Conservation (phyloP, 2,329 filamentous ascomycete species). For the Purpureocillium lavendulum region DNA sequence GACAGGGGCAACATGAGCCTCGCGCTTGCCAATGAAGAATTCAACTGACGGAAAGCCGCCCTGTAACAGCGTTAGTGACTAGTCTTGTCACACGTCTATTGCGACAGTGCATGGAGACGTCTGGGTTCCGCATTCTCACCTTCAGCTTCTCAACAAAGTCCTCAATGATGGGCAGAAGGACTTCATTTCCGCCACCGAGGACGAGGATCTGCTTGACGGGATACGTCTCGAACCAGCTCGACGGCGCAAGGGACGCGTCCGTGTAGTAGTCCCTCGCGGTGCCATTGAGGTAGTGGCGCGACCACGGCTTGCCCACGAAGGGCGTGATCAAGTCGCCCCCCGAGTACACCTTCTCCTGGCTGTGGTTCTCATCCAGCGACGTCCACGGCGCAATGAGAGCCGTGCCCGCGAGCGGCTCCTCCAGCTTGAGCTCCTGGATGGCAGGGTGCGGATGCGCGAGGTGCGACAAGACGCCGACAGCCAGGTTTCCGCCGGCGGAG, state of each 20-base stretch:
- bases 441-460: constrained; percentile 11
- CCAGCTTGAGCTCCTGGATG: constrained; percentile 9
- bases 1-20: constrained; percentile 13
- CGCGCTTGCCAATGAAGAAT: constrained; percentile 10
- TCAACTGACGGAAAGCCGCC: constrained; percentile 9
- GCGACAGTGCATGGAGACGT: too few relatives aligned
- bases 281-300: constrained; percentile 7
- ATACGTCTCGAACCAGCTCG: constrained; percentile 11
- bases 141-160: constrained; percentile 10
- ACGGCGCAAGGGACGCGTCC: constrained; percentile 8
- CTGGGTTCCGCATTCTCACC: constrained; percentile 5
- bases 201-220: constrained; percentile 11
- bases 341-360: constrained; percentile 6
- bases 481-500: constrained; percentile 14
- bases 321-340: constrained; percentile 12
- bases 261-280: constrained; percentile 10
- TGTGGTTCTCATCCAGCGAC: constrained; percentile 7
- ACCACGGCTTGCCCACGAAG: constrained; percentile 6
- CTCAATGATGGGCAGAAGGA: constrained; percentile 11
- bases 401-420: constrained; percentile 9
- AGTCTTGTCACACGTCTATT: too few relatives aligned
- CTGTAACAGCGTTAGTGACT: constrained; percentile 2
- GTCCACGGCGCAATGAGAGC: constrained; percentile 11
- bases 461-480: constrained; percentile 13
- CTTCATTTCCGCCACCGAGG: constrained; percentile 9